Percentiles rank a stretch among this genome's conserved stretches.
Evolutionary conservation across 345 rosid genomes (phyloP).

Genomic region (Lagerstroemia speciosa): DNA sequence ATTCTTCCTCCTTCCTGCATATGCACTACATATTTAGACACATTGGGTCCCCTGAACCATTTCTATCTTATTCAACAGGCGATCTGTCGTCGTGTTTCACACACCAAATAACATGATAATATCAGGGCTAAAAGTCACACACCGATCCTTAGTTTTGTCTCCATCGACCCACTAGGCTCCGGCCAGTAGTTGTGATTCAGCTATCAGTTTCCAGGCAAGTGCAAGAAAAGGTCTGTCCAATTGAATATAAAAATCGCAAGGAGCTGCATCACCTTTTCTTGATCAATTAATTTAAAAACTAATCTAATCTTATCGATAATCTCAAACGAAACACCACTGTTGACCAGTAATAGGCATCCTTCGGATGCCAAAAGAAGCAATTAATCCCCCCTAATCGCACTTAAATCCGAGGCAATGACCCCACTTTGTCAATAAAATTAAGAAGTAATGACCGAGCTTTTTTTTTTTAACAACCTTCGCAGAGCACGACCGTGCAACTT

Average conservation of each 20-base stretch:
- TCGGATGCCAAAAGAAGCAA: background rate
- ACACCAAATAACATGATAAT: too few relatives aligned
- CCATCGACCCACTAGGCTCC: background rate
- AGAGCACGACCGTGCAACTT: background rate
- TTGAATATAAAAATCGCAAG: too few relatives aligned
- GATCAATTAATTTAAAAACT: background rate
- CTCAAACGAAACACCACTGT: background rate
- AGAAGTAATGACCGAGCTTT: background rate
- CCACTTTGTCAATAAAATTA: background rate
- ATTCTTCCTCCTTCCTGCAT: too few relatives aligned
- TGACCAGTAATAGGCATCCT: slow-evolving; percentile 1
- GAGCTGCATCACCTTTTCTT: background rate
- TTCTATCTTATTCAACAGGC: too few relatives aligned
- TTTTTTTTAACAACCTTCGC: background rate
- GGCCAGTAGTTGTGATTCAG: background rate
- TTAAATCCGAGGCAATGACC: background rate
- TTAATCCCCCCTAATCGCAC: slow-evolving; percentile 2
- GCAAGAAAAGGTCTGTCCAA: background rate
- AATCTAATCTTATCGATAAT: slow-evolving; percentile 5
- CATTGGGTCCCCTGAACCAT: too few relatives aligned
- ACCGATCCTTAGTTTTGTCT: background rate
- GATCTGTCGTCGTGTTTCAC: too few relatives aligned
- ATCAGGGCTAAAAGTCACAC: background rate
- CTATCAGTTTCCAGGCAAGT: background rate
- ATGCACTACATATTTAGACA: too few relatives aligned